Percentiles rank a stretch among this genome's conserved stretches.
Conservation (phyloP, 129 eudicot genomes). For the Tanacetum coccineum region DNA sequence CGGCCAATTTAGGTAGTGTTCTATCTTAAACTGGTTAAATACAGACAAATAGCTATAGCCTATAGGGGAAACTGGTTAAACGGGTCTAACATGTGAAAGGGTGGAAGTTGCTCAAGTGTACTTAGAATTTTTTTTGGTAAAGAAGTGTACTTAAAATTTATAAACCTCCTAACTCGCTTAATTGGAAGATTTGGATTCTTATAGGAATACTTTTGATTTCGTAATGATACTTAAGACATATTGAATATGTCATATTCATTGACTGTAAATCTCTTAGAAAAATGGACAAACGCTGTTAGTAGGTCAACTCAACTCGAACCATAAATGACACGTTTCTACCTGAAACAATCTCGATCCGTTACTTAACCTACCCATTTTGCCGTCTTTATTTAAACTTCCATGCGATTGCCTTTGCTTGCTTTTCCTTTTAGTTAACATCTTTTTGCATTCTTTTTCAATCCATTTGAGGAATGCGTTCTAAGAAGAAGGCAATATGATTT, state of each 20-base stretch:
- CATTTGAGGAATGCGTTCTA: neutral
- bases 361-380: neutral
- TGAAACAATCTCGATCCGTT: neutral
- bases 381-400: conserved; percentile 5
- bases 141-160: too few relatives aligned
- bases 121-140: too few relatives aligned
- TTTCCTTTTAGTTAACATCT: neutral
- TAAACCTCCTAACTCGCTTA: too few relatives aligned
- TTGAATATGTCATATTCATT: too few relatives aligned
- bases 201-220: too few relatives aligned
- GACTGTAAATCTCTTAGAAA: neutral
- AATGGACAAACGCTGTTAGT: neutral
- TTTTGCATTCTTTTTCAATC: neutral
- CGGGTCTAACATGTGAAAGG: neutral
- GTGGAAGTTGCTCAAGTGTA: too few relatives aligned
- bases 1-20: too few relatives aligned
- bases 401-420: conserved; percentile 8
- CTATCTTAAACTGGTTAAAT: too few relatives aligned
- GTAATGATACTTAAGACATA: too few relatives aligned
- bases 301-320: neutral
- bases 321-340: neutral
- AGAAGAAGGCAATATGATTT: neutral
- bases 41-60: too few relatives aligned
- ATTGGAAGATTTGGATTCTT: too few relatives aligned
- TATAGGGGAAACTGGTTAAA: too few relatives aligned